Conservation (phyloP, 371 early-diverging fungal species). For the Mortierella sp. region DNA sequence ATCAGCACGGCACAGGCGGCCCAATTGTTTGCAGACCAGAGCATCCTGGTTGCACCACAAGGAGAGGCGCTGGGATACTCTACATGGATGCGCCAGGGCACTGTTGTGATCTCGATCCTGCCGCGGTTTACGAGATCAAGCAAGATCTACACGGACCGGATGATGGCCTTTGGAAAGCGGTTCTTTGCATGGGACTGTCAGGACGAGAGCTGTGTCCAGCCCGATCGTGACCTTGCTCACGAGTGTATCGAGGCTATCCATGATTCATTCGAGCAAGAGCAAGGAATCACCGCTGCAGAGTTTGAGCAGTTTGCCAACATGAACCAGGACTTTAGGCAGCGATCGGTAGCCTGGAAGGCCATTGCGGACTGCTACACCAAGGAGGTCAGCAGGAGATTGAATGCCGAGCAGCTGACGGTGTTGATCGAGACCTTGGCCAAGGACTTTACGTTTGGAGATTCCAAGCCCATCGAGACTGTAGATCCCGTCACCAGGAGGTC, state of each 20-base stretch:
- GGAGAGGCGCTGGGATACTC: slow-evolving; percentile 53
- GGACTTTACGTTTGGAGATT: slow-evolving; percentile 30
- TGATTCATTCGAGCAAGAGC: slow-evolving; percentile 21
- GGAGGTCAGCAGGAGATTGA: slow-evolving; percentile 48
- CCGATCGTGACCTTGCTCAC: slow-evolving; percentile 49
- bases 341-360: slow-evolving; percentile 42
- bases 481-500: neutral
- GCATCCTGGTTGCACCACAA: slow-evolving; percentile 52
- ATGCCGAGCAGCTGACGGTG: slow-evolving; percentile 40
- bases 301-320: slow-evolving; percentile 52
- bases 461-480: neutral
- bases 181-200: slow-evolving; percentile 57
- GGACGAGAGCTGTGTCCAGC: slow-evolving; percentile 49
- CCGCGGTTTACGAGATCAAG: slow-evolving; percentile 55
- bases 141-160: slow-evolving; percentile 54
- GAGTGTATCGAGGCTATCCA: slow-evolving; percentile 52
- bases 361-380: slow-evolving; percentile 52
- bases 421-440: slow-evolving; percentile 45
- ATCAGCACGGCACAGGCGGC: slow-evolving; percentile 50
- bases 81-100: slow-evolving; percentile 47
- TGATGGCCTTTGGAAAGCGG: slow-evolving; percentile 56
- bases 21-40: slow-evolving; percentile 41
- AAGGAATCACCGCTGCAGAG: slow-evolving; percentile 34
- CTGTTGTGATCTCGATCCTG: slow-evolving; percentile 43
- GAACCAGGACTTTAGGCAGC: slow-evolving; percentile 46